Evolutionary conservation across 805 yeast genomes (phyloP).

Genomic region (Starmerella vitae): DNA sequence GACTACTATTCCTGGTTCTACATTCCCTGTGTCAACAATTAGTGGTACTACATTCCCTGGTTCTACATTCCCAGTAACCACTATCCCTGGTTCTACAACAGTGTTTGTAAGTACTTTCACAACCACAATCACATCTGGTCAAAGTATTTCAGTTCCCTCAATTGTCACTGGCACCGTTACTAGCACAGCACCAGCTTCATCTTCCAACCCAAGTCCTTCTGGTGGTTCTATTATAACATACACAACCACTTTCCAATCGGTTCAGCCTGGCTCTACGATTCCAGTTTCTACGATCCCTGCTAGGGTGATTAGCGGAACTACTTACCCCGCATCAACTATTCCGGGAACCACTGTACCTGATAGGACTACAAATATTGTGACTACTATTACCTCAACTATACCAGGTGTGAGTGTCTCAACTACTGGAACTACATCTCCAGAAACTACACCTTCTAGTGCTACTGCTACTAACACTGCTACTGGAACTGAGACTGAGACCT

Average conservation of each 20-base stretch:
- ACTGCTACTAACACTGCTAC: slow-evolving; percentile 1
- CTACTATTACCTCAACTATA: slow-evolving; percentile 7
- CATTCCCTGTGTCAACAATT: slow-evolving; percentile 5
- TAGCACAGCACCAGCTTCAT: neutral
- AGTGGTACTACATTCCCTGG: slow-evolving; percentile 16
- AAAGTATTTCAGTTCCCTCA: neutral
- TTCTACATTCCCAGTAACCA: slow-evolving; percentile 12
- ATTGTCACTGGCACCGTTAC: slow-evolving; percentile 4
- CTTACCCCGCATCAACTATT: neutral
- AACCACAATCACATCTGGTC: slow-evolving; percentile 3
- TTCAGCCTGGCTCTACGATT: slow-evolving; percentile 9
- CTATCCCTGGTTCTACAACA: slow-evolving; percentile 13
- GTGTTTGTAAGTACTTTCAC: slow-evolving; percentile 10
- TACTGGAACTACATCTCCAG: too few species aligned
- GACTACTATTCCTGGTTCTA: slow-evolving; percentile 17
- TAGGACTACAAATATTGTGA: neutral
- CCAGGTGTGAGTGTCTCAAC: too few species aligned
- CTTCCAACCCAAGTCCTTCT: neutral
- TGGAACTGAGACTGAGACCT: too few species aligned
- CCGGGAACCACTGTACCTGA: neutral
- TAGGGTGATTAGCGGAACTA: neutral
- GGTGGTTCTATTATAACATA: neutral
- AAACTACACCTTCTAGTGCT: too few species aligned
- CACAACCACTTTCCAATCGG: neutral
- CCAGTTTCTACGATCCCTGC: neutral